These are phyloP conservation scores for Diaporthe sp. DNA, from an alignment of 2,329 filamentous ascomycete species.

Conservation along the genomic window DNA sequence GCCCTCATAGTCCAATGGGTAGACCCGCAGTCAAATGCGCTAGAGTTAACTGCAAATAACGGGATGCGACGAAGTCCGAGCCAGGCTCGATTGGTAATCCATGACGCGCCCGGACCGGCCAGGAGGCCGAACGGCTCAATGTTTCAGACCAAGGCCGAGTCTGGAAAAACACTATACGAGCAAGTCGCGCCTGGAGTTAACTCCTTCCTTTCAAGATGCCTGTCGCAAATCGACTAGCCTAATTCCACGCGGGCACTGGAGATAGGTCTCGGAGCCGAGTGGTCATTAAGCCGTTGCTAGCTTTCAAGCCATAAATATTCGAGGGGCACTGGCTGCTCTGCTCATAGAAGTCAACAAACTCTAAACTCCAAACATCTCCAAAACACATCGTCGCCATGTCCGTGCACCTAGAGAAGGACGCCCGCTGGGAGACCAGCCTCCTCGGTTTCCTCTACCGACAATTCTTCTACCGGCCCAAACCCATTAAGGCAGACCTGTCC, in stretches of 20 bases:
- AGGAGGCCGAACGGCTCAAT: not conserved
- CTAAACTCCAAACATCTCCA: not conserved
- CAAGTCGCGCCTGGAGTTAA: not conserved
- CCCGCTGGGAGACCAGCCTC: slow-evolving; percentile 12
- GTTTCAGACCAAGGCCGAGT: not conserved
- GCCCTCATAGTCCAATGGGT: not conserved
- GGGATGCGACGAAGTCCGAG: not conserved
- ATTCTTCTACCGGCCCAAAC: slow-evolving; percentile 12
- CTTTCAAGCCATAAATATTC: not conserved
- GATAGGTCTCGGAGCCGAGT: not conserved
- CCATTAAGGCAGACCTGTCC: slow-evolving; percentile 21
- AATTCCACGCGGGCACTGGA: not conserved
- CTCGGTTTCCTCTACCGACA: slow-evolving; percentile 7
- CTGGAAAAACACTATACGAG: not conserved
- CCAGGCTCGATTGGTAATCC: slow-evolving; percentile 1
- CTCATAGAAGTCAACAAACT: not conserved
- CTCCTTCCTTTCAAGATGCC: not conserved
- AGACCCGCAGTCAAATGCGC: not conserved
- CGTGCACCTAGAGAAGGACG: slow-evolving; percentile 5
- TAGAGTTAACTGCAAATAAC: not conserved
- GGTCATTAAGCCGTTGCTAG: not conserved
- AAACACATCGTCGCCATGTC: not conserved
- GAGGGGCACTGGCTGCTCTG: not conserved
- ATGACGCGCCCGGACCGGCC: not conserved
- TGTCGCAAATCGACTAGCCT: not conserved